phyloP scores from a whole-genome alignment of 495 filamentous ascomycete genomes.

The Neurospora tetraspora region DNA sequence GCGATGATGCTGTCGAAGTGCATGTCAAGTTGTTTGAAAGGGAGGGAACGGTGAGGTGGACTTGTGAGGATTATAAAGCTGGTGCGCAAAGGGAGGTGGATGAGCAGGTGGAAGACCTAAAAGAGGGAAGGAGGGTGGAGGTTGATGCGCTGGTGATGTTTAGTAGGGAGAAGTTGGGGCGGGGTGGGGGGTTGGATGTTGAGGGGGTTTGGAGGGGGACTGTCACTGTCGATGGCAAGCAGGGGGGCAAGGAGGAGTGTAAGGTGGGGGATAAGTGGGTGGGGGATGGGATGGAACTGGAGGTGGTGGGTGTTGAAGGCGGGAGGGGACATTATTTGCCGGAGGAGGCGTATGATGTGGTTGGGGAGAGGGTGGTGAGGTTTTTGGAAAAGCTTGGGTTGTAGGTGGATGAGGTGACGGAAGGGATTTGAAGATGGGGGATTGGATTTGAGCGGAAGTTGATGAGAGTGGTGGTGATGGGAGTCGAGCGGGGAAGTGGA shows the following conservation, averaged over 20 bases:
- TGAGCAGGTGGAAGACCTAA: conserved; percentile 35
- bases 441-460: background rate
- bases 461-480: no score
- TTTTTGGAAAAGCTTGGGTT: conserved; percentile 12
- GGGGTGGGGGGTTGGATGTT: conserved; percentile 36
- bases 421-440: background rate
- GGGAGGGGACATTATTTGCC: conserved; percentile 42
- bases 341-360: conserved; percentile 37
- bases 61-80: conserved; percentile 38
- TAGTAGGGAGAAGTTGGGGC: conserved; percentile 21
- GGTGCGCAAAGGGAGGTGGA: conserved; percentile 31
- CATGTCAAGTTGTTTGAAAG: conserved; percentile 33
- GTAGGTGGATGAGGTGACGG: background rate
- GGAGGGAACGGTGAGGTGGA: conserved; percentile 24
- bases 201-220: conserved; percentile 29
- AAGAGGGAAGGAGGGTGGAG: conserved; percentile 32
- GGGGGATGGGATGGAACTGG: conserved; percentile 17
- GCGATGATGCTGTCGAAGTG: conserved; percentile 21
- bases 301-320: conserved; percentile 21
- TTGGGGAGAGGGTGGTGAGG: conserved; percentile 17
- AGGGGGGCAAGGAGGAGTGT: background rate
- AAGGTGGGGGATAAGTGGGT: conserved; percentile 26
- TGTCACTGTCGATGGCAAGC: background rate
- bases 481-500: no score
- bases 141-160: conserved; percentile 33